phyloP scores from a whole-genome alignment of 2,329 filamentous ascomycete genomes.

The Colletotrichum incanum region DNA sequence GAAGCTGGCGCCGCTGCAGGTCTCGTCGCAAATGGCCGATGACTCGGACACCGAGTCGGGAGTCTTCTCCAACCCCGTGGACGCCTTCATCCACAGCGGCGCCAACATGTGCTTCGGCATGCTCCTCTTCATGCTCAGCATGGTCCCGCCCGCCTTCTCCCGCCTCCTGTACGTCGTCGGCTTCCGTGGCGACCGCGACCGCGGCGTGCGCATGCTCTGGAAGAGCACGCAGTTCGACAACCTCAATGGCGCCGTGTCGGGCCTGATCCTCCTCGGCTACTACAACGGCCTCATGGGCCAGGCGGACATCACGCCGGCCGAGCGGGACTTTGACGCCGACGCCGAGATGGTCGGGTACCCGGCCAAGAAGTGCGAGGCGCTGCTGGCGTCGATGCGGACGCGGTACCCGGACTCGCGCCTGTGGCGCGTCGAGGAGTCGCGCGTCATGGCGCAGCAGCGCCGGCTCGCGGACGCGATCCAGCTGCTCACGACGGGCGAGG shows the following conservation, averaged over 20 bases:
- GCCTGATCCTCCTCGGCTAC: slow-evolving; percentile 84
- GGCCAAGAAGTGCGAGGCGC: slow-evolving; percentile 72
- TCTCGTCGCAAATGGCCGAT: slow-evolving; percentile 29
- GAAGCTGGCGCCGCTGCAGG: slow-evolving; percentile 37
- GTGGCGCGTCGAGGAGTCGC: slow-evolving; percentile 91
- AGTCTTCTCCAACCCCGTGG: slow-evolving; percentile 81
- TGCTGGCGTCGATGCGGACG: slow-evolving; percentile 81
- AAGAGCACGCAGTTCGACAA: slow-evolving; percentile 88
- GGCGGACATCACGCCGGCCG: slow-evolving; percentile 86
- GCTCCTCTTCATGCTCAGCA: slow-evolving; percentile 87
- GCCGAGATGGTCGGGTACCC: slow-evolving; percentile 81
- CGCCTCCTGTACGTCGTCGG: slow-evolving; percentile 89
- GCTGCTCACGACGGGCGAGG: slow-evolving; percentile 71
- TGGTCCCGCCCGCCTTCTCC: slow-evolving; percentile 93
- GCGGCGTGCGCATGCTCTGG: slow-evolving; percentile 91
- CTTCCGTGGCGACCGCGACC: slow-evolving; percentile 89
- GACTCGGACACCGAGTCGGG: slow-evolving; percentile 43
- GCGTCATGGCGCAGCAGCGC: slow-evolving; percentile 78
- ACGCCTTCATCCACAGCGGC: slow-evolving; percentile 91
- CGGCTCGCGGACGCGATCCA: slow-evolving; percentile 78
- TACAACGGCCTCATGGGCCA: slow-evolving; percentile 91
- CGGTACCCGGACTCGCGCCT: slow-evolving; percentile 87
- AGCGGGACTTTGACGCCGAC: slow-evolving; percentile 67
- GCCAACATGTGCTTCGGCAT: slow-evolving; percentile 92
- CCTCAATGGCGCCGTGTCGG: slow-evolving; percentile 92